Evolutionary conservation across 495 filamentous ascomycete genomes (phyloP), one percentile per base, ranked within the genome.

Genomic region (Penicillium bialowiezense): DNA sequence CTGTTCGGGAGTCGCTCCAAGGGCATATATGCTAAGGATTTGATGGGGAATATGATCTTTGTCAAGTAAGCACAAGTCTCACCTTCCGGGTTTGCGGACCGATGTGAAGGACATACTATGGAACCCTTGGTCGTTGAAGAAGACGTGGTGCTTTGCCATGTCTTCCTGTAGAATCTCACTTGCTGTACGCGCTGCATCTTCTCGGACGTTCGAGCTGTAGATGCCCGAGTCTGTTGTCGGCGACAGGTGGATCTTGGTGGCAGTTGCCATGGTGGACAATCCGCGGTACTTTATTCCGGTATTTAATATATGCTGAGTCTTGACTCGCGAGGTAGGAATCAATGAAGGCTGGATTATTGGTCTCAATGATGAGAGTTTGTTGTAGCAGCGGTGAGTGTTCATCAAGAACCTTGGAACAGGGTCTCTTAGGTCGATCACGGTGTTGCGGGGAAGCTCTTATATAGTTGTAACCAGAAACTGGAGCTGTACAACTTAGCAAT

Each of bases 111-210:
- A 63, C 71, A 73, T 78, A 75, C 85, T 85, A 56, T 88, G 87
- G 54, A 85, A 91, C 0, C 83, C 83, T 1, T 62, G 51, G 1
- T 77, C 19, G 50, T 89, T 89, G 72, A 88, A 93, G 67, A 84
- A 95, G 21, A 90, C 82, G 60, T 95, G 88, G 60, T 91, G 76
- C 21, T 76, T 77, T 44, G 85, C 79, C 58, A 90, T 76, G 55
- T 95, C 88, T 37, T 87, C 70, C 56, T 92, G 85, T 40, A 96
- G 65, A 1, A 91, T 65, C 52, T 86, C 73, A 15, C 82, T 84
- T 1, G 74, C 76, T 31, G 67, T 79, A 35, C 74, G 69, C 3
- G 89, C 86, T 0, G 79, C 71, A 29, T 83, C 83, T 8, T 76
- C 66, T 15, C 69, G 80, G 28, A 84, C 73, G 1, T 69, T 59